A percentile compares a stretch with the other conserved stretches of the same genome.
Conservation (phyloP, 2,329 filamentous ascomycete genomes). For the Teratosphaeriaceae sp. region DNA sequence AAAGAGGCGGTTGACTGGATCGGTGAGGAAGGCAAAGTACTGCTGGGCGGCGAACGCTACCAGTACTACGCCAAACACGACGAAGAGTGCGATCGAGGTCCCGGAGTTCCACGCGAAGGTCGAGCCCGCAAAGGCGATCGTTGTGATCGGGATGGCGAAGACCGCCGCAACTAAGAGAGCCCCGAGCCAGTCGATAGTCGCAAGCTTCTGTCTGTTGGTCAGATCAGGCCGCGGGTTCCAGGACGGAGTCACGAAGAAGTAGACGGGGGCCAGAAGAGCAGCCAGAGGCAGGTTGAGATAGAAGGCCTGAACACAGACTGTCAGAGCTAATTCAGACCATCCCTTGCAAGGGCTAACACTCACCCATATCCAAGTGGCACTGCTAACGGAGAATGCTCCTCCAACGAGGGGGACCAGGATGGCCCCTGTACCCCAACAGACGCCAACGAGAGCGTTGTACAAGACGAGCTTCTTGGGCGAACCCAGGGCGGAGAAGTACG, state of each 20-base stretch:
- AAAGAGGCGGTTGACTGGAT: slow-evolving; percentile 39
- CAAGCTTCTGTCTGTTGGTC: slow-evolving; percentile 22
- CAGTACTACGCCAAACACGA: slow-evolving; percentile 40
- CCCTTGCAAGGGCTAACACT: neutral
- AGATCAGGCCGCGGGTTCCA: slow-evolving; percentile 33
- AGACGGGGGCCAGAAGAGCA: slow-evolving; percentile 36
- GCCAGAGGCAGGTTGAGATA: slow-evolving; percentile 50
- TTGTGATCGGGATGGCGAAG: slow-evolving; percentile 41
- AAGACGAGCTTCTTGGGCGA: slow-evolving; percentile 10
- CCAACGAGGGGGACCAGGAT: slow-evolving; percentile 29
- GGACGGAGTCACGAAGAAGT: slow-evolving; percentile 29
- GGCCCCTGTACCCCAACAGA: slow-evolving; percentile 21
- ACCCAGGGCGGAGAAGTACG: neutral
- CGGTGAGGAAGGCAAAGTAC: slow-evolving; percentile 45
- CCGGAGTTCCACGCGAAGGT: slow-evolving; percentile 43
- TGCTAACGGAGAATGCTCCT: slow-evolving; percentile 21
- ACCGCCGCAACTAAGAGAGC: slow-evolving; percentile 34
- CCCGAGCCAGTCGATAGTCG: slow-evolving; percentile 25
- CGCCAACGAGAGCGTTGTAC: slow-evolving; percentile 14
- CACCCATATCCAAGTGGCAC: slow-evolving; percentile 27
- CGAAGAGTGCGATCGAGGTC: slow-evolving; percentile 42
- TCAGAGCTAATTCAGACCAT: slow-evolving; percentile 13
- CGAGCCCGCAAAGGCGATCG: slow-evolving; percentile 46
- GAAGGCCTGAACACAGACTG: slow-evolving; percentile 33
- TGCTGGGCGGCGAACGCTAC: slow-evolving; percentile 44